Evolutionary conservation across 371 early-diverging fungal species (phyloP), one percentile per base, ranked within the genome.

Genomic region (Mucor irregularis): DNA sequence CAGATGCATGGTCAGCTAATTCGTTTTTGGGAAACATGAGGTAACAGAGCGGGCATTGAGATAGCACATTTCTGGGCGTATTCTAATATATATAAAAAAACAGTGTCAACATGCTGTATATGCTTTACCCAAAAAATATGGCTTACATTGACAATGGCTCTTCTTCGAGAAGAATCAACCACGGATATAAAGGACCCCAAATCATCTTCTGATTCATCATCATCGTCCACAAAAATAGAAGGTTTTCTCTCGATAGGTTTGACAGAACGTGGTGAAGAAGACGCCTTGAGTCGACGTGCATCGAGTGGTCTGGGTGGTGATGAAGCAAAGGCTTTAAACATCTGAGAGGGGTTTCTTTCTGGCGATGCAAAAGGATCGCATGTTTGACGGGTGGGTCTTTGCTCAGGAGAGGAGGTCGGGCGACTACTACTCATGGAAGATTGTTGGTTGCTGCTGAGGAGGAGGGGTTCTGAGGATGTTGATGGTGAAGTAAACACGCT

Each of bases 1-100:
- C 51, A 38, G 45, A 29, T 0, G 47, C 38, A 38, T 59, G 52
- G 3, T 38, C 43, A 13, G 19, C 29, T 11, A 52, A 33, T 13
- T 52, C 16, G 9, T n/a, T 13, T 26, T 45, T 46, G 11, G 48
- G 37, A 39, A 30, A 53, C 14, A 47, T 24, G 14, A 38, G 24
- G 5, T 45, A 39, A n/a, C 59, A 51, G 9, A 53, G 4, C 22
- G 52, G 59, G 33, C 59, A 52, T 51, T 58, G 45, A 14, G 37
- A 7, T 29, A 37, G 11, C 22, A 29, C 13, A 24, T 33, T 49
- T 35, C 5, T 33, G 17, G 33, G 31, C 24, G 21, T 34, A 9
- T 34, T 34, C 35, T 34, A 34, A n/a, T 11, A 13, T 34, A 9
- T 10, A 9, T 10, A 4, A 34, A 11, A 34, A 34, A 34, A 13